Conservation (phyloP, 1,139 yeast genomes). For the Ogataea hybrid region DNA sequence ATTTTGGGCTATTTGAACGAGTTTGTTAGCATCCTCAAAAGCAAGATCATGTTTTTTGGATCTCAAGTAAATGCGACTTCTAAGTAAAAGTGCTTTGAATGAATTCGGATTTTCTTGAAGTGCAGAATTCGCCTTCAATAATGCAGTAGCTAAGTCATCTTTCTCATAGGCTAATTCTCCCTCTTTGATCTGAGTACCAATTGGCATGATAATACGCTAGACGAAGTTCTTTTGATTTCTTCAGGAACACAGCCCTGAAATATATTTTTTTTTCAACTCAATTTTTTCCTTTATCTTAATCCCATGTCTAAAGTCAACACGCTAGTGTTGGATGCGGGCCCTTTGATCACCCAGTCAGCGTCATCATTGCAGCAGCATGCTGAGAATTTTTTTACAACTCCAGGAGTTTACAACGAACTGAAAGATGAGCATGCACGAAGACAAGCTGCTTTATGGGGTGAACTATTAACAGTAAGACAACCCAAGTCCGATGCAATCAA, state of each 20-base stretch:
- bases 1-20: conserved; percentile 51
- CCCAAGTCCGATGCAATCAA: conserved; percentile 66
- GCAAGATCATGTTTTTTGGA: conserved; percentile 49
- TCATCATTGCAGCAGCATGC: conserved; percentile 72
- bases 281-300: conserved; percentile 1
- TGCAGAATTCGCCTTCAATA: conserved; percentile 34
- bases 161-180: conserved; percentile 37
- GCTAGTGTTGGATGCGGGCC: conserved; percentile 90
- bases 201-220: conserved; percentile 7
- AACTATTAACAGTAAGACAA: conserved; percentile 61
- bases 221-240: not conserved
- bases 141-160: conserved; percentile 38
- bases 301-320: conserved; percentile 41
- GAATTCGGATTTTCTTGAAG: conserved; percentile 42
- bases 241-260: conserved; percentile 6
- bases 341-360: conserved; percentile 84
- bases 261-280: not conserved
- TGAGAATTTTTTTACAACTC: conserved; percentile 74
- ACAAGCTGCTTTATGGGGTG: conserved; percentile 77
- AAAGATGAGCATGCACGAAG: conserved; percentile 82
- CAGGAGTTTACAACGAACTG: conserved; percentile 85
- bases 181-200: conserved; percentile 10
- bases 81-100: conserved; percentile 50
- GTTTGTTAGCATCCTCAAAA: conserved; percentile 50
- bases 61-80: conserved; percentile 58